phyloP scores from a whole-genome alignment of 306 rosid species.

The Vigna nakashimae region DNA sequence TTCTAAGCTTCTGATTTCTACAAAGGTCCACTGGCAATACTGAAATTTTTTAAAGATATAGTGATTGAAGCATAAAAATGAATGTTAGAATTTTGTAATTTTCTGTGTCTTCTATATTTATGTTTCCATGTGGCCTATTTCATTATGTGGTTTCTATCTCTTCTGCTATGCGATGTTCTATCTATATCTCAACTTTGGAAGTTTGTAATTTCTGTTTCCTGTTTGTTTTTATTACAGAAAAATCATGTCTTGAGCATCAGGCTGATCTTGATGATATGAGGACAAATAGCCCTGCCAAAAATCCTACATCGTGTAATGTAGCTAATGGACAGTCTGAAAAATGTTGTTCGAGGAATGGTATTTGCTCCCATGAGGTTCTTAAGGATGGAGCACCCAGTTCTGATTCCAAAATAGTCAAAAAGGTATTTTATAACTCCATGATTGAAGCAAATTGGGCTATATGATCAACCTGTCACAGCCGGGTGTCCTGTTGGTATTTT shows the following conservation, averaged over 20 bases:
- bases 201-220: constrained; percentile 27
- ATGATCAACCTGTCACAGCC: constrained; percentile 29
- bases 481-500: constrained; percentile 35
- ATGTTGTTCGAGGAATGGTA: constrained; percentile 81
- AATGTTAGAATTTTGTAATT: neutral
- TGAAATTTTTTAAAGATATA: neutral
- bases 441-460: constrained; percentile 29
- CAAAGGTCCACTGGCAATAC: neutral
- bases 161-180: constrained; percentile 7
- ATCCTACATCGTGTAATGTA: constrained; percentile 32
- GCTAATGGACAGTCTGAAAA: constrained; percentile 51
- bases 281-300: constrained; percentile 48
- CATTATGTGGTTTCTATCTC: constrained; percentile 30
- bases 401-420: constrained; percentile 61
- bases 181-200: constrained; percentile 15
- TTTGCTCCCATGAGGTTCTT: constrained; percentile 92
- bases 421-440: constrained; percentile 56
- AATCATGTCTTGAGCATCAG: constrained; percentile 50
- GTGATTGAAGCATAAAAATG: constrained; percentile 3
- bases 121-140: constrained; percentile 16
- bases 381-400: constrained; percentile 67
- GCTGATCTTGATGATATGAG: constrained; percentile 47
- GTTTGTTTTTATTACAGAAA: constrained; percentile 54
- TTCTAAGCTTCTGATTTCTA: neutral
- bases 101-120: constrained; percentile 21